Base-by-base conservation (phyloP, 352 stramenopile species). In the Phytophthora idaei region DNA sequence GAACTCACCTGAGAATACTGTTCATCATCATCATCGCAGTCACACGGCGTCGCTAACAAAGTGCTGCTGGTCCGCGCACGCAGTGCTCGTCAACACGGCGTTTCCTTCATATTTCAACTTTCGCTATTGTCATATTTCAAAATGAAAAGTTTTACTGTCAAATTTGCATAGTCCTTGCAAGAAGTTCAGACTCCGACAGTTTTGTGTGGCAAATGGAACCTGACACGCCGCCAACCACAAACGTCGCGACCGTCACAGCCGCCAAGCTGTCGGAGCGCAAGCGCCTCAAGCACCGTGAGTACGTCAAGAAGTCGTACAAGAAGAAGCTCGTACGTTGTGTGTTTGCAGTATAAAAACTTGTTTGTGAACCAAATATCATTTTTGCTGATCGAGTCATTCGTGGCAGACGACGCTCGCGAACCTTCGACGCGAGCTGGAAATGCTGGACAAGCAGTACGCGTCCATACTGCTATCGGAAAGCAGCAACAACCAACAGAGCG, bases 271-370 rank as follows among this genome's bases (percentile, higher is more conserved):
- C 72, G 15, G 77, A 85, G 55, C 64, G 55, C 27, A 91, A 89
- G 76, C 79, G 81, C 9, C 75, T 89, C 36, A 80, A 77, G 56
- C 83, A 92, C 44, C 79, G 81, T 54, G 78, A 87, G 55, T 89
- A 90, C 64, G 83, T 90, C 46, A 85, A 85, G 49, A 81, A 79
- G 57, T 90, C 80, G 44, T 90, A 92, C 71, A 84, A 81, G 42
- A 89, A 89, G 74, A 90, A 92, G 48, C 73, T 87, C 50, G 83
- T 90, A 81, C 61, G 73, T 80, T 2, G 9, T 37, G 47, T 39
- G 10, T 21, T 25, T 15, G 46, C 32, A 28, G 27, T 41, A 3
- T 31, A 5, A 37, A 42, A n/a, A 2, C 36, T 42, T 42, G 14
- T 14, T 15, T 12, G 5, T 45, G 21, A 21, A 21, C 21, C 21